Conservation (phyloP, 345 rosid genomes). For the Stellera chamaejasme region DNA sequence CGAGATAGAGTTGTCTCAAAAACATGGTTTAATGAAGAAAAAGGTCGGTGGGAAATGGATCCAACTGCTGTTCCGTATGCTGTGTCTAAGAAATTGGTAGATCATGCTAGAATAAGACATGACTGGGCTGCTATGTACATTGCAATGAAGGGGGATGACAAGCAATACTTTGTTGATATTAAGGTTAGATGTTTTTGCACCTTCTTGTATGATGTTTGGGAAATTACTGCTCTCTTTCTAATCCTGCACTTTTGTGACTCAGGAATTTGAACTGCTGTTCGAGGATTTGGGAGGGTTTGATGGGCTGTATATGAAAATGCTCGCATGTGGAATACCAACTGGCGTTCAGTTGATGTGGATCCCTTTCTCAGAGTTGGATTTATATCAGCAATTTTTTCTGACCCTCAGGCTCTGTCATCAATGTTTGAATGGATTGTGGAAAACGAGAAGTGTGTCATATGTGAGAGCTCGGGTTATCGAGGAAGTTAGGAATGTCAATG, state of each 20-base stretch:
- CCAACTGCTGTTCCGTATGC: constrained; percentile 85
- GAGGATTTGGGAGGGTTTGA: constrained; percentile 93
- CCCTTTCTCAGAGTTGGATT: constrained; percentile 80
- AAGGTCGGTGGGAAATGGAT: constrained; percentile 83
- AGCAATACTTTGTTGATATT: constrained; percentile 62
- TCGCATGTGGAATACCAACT: constrained; percentile 75
- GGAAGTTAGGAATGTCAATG: constrained; percentile 49
- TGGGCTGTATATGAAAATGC: constrained; percentile 87
- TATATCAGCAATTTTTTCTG: constrained; percentile 68
- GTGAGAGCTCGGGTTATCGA: constrained; percentile 38
- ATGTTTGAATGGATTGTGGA: constrained; percentile 50
- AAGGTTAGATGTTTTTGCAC: constrained; percentile 41
- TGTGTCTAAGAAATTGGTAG: constrained; percentile 69
- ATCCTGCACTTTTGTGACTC: constrained; percentile 22
- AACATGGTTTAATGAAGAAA: constrained; percentile 83
- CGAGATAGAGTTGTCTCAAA: constrained; percentile 84
- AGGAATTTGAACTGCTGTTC: constrained; percentile 83
- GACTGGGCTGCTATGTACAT: constrained; percentile 88
- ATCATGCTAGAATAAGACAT: constrained; percentile 80
- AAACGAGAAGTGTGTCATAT: constrained; percentile 34
- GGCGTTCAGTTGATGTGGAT: constrained; percentile 87
- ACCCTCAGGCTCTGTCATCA: constrained; percentile 39
- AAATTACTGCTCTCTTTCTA: constrained; percentile 13
- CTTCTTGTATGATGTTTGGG: constrained; percentile 7
- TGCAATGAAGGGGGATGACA: constrained; percentile 74